Percentiles rank a stretch among this genome's conserved stretches.
phyloP scores from a whole-genome alignment of 306 rosid genomes.

The Cajanus cajan region DNA sequence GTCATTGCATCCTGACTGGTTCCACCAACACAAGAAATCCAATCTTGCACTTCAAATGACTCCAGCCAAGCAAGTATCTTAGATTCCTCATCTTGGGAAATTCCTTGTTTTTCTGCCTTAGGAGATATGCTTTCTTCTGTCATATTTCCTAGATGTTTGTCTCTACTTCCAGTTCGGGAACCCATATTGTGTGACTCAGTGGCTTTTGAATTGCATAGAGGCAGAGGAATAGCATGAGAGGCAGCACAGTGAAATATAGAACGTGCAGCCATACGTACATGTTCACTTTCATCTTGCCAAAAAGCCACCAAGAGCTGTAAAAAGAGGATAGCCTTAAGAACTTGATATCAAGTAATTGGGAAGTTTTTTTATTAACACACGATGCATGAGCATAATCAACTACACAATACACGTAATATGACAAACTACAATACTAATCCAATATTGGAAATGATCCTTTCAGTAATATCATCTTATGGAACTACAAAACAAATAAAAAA shows the following conservation, averaged over 20 bases:
- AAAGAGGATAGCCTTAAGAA: constrained; percentile 30
- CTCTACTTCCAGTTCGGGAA: constrained; percentile 38
- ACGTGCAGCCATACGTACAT: constrained; percentile 96
- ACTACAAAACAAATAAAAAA: constrained; percentile 9
- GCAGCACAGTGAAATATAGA: constrained; percentile 96
- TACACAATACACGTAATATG: neutral
- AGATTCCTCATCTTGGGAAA: constrained; percentile 55
- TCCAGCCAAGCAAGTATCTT: constrained; percentile 75
- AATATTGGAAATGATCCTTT: constrained; percentile 16
- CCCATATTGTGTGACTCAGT: constrained; percentile 37
- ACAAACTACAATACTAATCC: constrained; percentile 18
- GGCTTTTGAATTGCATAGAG: constrained; percentile 55
- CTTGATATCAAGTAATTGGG: constrained; percentile 15
- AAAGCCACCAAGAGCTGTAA: constrained; percentile 93
- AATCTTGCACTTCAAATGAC: constrained; percentile 94
- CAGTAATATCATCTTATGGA: constrained; percentile 14
- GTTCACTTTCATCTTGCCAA: constrained; percentile 98
- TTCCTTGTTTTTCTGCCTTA: constrained; percentile 34
- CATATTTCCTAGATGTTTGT: constrained; percentile 35
- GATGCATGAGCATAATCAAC: constrained; percentile 10
- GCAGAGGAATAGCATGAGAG: constrained; percentile 80
- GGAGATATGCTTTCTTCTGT: constrained; percentile 40
- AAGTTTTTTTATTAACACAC: neutral
- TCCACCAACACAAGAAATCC: constrained; percentile 98
- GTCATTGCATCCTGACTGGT: constrained; percentile 98